Evolutionary conservation across 1,139 yeast genomes (phyloP).

Genomic region (Kodamaea anthophila): DNA sequence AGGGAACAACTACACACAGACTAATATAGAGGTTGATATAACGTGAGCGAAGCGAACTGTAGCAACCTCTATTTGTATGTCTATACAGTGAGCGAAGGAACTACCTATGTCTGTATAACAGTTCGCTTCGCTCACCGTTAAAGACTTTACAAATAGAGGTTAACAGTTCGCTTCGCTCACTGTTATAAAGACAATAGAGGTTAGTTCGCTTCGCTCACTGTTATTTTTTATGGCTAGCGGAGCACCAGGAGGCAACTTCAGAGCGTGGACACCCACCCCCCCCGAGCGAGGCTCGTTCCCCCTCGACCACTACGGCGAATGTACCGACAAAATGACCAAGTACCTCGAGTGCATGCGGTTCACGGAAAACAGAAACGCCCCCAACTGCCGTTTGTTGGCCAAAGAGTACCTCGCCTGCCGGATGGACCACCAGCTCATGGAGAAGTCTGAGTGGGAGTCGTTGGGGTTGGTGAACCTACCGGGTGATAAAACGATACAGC

Average conservation of each 20-base stretch:
- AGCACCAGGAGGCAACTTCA: slow-evolving; percentile 35
- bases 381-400: slow-evolving; percentile 81
- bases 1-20: no score
- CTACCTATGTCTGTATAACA: no score
- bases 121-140: no score
- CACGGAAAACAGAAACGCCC: slow-evolving; percentile 78
- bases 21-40: no score
- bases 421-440: slow-evolving; percentile 89
- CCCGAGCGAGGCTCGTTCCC: slow-evolving; percentile 98
- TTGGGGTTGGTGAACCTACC: slow-evolving; percentile 66
- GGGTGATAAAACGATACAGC: slow-evolving; percentile 38
- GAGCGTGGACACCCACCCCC: slow-evolving; percentile 76
- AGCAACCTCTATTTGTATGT: no score
- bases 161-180: no score
- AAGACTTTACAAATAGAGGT: no score
- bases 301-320: slow-evolving; percentile 85
- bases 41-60: no score
- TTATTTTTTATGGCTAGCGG: slow-evolving; percentile 14
- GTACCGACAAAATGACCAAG: slow-evolving; percentile 65
- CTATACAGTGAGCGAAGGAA: no score
- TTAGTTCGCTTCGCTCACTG: no score
- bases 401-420: slow-evolving; percentile 78
- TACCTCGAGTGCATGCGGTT: slow-evolving; percentile 75
- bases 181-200: no score
- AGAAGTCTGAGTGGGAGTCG: slow-evolving; percentile 71